These are phyloP conservation scores for Musa schizocarpa DNA, from an alignment of 176 grass and related monocot genomes.

Conservation along the genomic window DNA sequence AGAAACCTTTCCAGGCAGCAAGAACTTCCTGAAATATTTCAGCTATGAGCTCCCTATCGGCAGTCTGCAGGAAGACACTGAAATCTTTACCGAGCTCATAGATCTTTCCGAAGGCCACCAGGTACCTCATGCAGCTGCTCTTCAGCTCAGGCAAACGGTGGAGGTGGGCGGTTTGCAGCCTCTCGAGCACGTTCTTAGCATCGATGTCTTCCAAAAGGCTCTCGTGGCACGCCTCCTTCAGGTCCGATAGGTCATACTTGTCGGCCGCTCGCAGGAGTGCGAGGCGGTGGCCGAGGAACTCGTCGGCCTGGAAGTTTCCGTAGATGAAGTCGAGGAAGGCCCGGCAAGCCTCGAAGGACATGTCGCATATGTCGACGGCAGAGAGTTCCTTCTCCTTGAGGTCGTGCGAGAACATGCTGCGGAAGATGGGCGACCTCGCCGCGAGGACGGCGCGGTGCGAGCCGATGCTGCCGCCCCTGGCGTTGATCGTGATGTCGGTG, in stretches of 20 bases:
- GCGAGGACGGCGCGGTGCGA: slow-evolving; percentile 78
- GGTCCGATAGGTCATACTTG: slow-evolving; percentile 82
- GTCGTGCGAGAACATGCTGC: slow-evolving; percentile 93
- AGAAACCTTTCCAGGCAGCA: slow-evolving; percentile 64
- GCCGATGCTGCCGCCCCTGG: slow-evolving; percentile 51
- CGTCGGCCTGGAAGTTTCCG: slow-evolving; percentile 41
- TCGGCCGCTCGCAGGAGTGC: slow-evolving; percentile 70
- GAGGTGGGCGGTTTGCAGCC: slow-evolving; percentile 59
- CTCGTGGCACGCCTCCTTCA: slow-evolving; percentile 82
- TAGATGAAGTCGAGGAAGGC: slow-evolving; percentile 90
- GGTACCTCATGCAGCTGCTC: slow-evolving; percentile 63
- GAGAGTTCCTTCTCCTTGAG: slow-evolving; percentile 86
- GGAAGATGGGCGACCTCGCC: slow-evolving; percentile 56
- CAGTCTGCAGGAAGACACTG: slow-evolving; percentile 50
- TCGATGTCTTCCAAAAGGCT: slow-evolving; percentile 80
- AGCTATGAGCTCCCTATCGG: slow-evolving; percentile 71
- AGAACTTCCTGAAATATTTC: slow-evolving; percentile 83
- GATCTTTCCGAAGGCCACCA: slow-evolving; percentile 89
- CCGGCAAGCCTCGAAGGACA: slow-evolving; percentile 62
- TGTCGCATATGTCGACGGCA: slow-evolving; percentile 68
- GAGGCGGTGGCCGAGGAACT: slow-evolving; percentile 64
- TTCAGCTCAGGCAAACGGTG: slow-evolving; percentile 57
- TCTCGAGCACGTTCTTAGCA: slow-evolving; percentile 60
- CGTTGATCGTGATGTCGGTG: slow-evolving; percentile 83
- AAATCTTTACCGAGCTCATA: slow-evolving; percentile 79